These are phyloP conservation scores for Spirogloea muscicola DNA, from an alignment of 139 green algal genomes.

Conservation along the genomic window DNA sequence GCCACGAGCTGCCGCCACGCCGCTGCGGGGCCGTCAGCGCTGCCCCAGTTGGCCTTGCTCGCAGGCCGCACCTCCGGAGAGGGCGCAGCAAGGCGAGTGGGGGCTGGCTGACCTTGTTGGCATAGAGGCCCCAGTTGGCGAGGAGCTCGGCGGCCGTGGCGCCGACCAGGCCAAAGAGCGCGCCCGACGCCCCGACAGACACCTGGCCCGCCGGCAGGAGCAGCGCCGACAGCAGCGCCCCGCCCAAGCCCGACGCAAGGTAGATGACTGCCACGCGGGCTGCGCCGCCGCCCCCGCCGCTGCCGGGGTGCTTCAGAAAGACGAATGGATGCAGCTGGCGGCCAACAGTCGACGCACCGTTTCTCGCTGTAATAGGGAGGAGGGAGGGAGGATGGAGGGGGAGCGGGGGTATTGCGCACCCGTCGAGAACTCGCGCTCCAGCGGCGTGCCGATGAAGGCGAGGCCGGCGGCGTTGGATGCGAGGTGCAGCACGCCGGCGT, in stretches of 20 bases:
- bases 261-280: too few relatives aligned
- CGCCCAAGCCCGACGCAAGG: conserved; percentile 12
- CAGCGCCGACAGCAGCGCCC: conserved; percentile 19
- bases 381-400: too few relatives aligned
- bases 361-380: too few relatives aligned
- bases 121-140: conserved; percentile 40
- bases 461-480: conserved; percentile 24
- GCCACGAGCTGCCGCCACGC: conserved; percentile 21
- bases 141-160: conserved; percentile 35
- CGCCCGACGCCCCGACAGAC: conserved; percentile 39
- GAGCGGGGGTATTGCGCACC: too few relatives aligned
- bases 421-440: conserved; percentile 42
- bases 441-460: conserved; percentile 4
- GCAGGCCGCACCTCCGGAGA: background rate
- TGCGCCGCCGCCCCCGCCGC: too few relatives aligned
- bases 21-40: too few relatives aligned
- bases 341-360: too few relatives aligned
- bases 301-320: too few relatives aligned
- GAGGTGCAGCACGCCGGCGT: conserved; percentile 35
- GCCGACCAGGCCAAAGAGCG: conserved; percentile 45
- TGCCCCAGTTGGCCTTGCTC: too few relatives aligned
- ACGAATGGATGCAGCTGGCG: too few relatives aligned
- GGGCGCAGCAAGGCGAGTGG: background rate
- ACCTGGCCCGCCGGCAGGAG: conserved; percentile 15
- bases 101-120: conserved; percentile 21